A percentile compares a stretch with the other conserved stretches of the same genome.
Conservation (phyloP, 1,139 yeast genomes). For the Pichia sp. region DNA sequence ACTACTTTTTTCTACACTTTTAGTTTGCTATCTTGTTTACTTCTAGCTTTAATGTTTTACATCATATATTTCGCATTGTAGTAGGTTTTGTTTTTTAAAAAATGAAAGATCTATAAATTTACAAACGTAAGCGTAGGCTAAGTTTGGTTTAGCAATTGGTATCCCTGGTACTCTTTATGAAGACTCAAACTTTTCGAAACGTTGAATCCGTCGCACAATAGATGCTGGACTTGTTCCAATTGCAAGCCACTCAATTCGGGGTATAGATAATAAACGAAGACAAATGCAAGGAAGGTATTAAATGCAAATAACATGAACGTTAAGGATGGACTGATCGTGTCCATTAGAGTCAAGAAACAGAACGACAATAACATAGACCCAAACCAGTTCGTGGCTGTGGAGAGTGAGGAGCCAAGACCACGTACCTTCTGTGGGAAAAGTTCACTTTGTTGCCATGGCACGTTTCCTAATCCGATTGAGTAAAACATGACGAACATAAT, state of each 20-base stretch:
- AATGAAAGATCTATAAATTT: too few species aligned
- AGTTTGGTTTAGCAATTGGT: background rate
- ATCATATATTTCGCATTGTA: too few species aligned
- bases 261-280: conserved; percentile 47
- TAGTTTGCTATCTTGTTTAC: too few species aligned
- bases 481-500: conserved; percentile 74
- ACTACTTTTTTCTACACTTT: background rate
- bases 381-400: conserved; percentile 79
- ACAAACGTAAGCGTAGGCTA: too few species aligned
- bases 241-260: conserved; percentile 59
- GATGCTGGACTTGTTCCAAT: conserved; percentile 53
- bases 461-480: conserved; percentile 94
- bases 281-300: conserved; percentile 44
- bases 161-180: conserved; percentile 25
- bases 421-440: conserved; percentile 90
- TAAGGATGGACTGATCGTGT: conserved; percentile 52
- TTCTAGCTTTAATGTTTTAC: background rate
- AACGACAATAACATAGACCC: conserved; percentile 44
- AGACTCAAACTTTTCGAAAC: conserved; percentile 43
- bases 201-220: conserved; percentile 49
- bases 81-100: too few species aligned
- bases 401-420: conserved; percentile 86
- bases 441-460: conserved; percentile 98
- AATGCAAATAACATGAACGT: conserved; percentile 54
- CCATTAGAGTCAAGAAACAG: conserved; percentile 55